These are phyloP conservation scores for Rhynchospora pubera DNA, from an alignment of 176 grass and related monocot genomes.

Conservation along the genomic window DNA sequence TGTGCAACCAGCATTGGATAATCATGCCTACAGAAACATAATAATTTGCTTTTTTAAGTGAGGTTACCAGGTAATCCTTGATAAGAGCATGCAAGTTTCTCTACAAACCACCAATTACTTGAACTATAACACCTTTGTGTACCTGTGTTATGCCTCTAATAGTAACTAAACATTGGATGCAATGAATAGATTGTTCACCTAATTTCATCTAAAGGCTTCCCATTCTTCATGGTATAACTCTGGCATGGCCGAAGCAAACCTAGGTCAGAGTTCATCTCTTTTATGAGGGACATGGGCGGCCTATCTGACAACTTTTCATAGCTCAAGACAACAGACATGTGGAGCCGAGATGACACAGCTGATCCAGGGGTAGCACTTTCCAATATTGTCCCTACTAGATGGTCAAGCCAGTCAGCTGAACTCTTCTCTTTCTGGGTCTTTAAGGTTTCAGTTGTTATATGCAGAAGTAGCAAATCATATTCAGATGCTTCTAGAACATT, in stretches of 20 bases:
- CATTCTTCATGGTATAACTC: constrained; percentile 87
- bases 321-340: constrained; percentile 57
- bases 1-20: constrained; percentile 81
- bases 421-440: constrained; percentile 39
- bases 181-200: constrained; percentile 38
- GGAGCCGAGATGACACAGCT: constrained; percentile 44
- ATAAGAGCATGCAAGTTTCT: background rate
- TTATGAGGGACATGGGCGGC: constrained; percentile 31
- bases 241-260: constrained; percentile 56
- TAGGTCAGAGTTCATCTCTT: constrained; percentile 56
- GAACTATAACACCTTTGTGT: no score
- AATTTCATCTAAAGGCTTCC: constrained; percentile 51
- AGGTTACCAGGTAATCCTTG: background rate
- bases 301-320: constrained; percentile 52
- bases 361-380: constrained; percentile 41
- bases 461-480: constrained; percentile 72
- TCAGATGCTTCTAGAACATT: constrained; percentile 53
- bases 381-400: constrained; percentile 52
- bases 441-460: constrained; percentile 45
- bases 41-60: background rate
- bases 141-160: background rate
- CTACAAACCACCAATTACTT: background rate
- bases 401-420: constrained; percentile 48
- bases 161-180: background rate
- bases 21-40: constrained; percentile 49